Conservation (phyloP, 352 stramenopile genomes). For the Phytophthora fragariaefolia region DNA sequence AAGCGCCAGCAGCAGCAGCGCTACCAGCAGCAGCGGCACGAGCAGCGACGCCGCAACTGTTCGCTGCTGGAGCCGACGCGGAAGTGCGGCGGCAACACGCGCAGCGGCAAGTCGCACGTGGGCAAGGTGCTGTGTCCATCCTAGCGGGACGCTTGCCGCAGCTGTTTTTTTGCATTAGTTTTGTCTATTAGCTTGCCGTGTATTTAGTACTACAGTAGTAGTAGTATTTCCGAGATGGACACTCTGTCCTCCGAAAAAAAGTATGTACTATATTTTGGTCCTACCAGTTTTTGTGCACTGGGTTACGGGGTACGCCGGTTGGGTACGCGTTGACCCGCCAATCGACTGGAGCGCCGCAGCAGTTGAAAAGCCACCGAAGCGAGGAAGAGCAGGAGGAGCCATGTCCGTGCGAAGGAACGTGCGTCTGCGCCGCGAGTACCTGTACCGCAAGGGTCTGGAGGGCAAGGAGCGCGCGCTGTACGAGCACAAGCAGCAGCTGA, state of each 20-base stretch:
- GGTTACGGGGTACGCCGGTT: neutral
- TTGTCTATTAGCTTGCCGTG: constrained; percentile 28
- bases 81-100: constrained; percentile 38
- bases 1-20: constrained; percentile 45
- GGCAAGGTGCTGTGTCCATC: constrained; percentile 43
- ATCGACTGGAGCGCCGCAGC: constrained; percentile 28
- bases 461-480: constrained; percentile 95
- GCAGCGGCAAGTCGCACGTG: constrained; percentile 27
- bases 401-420: constrained; percentile 95
- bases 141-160: constrained; percentile 10
- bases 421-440: constrained; percentile 98
- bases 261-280: neutral
- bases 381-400: no score
- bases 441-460: constrained; percentile 98
- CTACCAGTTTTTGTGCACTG: neutral
- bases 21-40: constrained; percentile 41
- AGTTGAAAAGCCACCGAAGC: constrained; percentile 22
- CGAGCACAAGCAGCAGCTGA: constrained; percentile 97
- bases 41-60: constrained; percentile 40
- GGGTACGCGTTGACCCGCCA: constrained; percentile 5
- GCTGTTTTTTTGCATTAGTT: constrained; percentile 20
- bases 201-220: constrained; percentile 25
- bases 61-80: constrained; percentile 26
- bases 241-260: neutral
- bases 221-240: neutral